Evolutionary conservation across 495 filamentous ascomycete genomes (phyloP).

Genomic region (Daldinia loculata): DNA sequence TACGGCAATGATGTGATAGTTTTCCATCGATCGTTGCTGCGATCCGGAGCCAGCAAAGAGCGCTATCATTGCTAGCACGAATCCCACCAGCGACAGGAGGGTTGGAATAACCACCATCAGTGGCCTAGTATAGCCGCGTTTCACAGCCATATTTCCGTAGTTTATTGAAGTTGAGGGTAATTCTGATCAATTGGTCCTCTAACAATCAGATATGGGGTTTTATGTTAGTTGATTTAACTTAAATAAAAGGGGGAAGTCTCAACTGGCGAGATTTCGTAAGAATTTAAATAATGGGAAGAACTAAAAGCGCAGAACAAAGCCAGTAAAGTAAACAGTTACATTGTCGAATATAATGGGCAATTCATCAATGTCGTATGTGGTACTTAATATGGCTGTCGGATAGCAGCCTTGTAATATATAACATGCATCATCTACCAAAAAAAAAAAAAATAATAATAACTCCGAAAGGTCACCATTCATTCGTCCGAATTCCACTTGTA

Average conservation of each 20-base stretch:
- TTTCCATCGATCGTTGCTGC: conserved; percentile 58
- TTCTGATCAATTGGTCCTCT: background rate
- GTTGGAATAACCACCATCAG: conserved; percentile 53
- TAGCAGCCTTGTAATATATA: background rate
- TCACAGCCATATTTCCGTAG: conserved; percentile 31
- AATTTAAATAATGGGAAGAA: conserved; percentile 17
- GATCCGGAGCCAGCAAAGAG: conserved; percentile 72
- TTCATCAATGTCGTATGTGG: background rate
- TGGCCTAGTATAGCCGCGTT: conserved; percentile 35
- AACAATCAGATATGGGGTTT: background rate
- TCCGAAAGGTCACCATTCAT: conserved; percentile 4
- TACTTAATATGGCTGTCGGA: background rate
- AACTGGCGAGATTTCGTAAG: background rate
- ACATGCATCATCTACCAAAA: conserved; percentile 1
- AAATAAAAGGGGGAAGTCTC: background rate
- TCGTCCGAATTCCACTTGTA: conserved; percentile 5
- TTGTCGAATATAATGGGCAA: background rate
- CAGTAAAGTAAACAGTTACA: background rate
- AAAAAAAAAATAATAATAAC: background rate
- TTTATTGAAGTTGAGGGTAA: background rate
- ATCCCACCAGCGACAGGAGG: conserved; percentile 63
- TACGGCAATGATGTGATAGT: conserved; percentile 73
- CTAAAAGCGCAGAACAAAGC: conserved; percentile 3
- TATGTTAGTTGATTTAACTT: background rate
- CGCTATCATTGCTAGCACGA: conserved; percentile 73